Base-by-base conservation (phyloP, 805 yeast genomes). In the Lipomyces mesembrius region DNA sequence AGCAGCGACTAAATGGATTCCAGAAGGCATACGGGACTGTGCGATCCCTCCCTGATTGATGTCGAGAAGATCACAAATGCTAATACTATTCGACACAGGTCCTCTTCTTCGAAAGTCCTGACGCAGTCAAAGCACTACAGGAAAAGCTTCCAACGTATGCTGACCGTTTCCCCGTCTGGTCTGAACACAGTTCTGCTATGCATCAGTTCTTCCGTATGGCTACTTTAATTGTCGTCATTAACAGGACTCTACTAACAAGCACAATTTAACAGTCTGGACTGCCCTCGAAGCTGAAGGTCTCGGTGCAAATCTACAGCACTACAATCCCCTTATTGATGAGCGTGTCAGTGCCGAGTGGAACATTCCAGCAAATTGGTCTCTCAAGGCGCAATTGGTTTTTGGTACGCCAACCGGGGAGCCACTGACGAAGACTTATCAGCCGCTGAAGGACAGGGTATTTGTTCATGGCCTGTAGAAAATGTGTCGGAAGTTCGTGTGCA, bases 251-350 rank as follows among this genome's bases (percentile, higher is more conserved):
- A 6, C 59, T 77, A 79, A 65, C 84, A 84, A 7, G 25, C 22
- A 43, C 46, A 29, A 83, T 77, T 83, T 68, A 74, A 77, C 70
- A 74, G 82, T 53, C 22, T 84, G 87, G 87, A 76, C 84, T 54
- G 83, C 83, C 34, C 76, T 84, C 34, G 77, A 79, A 60, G 78
- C 77, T 39, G 74, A 81, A 64, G 83, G 83, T 59, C 74, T 83
- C 56, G 87, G 86, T 69, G 84, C 80, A 68, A 83, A 82, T 71
- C 78, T 84, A 71, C 87, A 84, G 76, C 87, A 84, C 76, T 84
- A 81, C 80, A 83, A 82, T 75, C 83, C 80, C 59, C 76, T 77
- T 59, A 81, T 84, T 60, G 77, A 78, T 70, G 79, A 74, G 52
- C 59, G 57, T 35, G 71, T 76, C 22, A 81, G 80, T 60, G 69